phyloP scores from a whole-genome alignment of 2,329 filamentous ascomycete species.

The Didymellaceae sp. region DNA sequence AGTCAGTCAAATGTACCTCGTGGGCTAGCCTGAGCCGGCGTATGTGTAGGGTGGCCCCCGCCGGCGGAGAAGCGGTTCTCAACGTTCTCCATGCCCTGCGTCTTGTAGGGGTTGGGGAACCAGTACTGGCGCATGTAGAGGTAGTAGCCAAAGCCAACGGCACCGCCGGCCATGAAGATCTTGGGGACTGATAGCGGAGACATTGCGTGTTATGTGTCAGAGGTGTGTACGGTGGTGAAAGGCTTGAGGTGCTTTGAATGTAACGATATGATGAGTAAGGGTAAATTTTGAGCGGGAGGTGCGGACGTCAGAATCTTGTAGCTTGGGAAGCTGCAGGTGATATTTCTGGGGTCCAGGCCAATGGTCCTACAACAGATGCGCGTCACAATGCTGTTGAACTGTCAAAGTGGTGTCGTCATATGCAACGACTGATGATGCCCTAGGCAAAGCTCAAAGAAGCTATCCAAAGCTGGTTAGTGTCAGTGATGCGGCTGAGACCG shows the following conservation, averaged over 20 bases:
- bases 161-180: constrained; percentile 47
- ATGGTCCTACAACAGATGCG: constrained; percentile 3
- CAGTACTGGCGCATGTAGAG: constrained; percentile 47
- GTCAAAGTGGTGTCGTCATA: constrained; percentile 16
- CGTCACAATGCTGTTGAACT: constrained; percentile 11
- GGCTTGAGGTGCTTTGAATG: neutral
- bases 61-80: constrained; percentile 43
- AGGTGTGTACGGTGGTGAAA: constrained; percentile 2
- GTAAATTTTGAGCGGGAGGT: constrained; percentile 6
- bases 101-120: constrained; percentile 49
- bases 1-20: constrained; percentile 30
- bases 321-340: constrained; percentile 6
- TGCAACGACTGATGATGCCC: constrained; percentile 3
- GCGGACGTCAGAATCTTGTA: constrained; percentile 5
- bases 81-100: constrained; percentile 42
- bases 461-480: constrained; percentile 1
- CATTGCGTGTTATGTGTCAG: constrained; percentile 27
- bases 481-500: constrained; percentile 3
- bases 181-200: constrained; percentile 44
- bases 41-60: constrained; percentile 41
- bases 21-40: constrained; percentile 37
- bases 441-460: constrained; percentile 10
- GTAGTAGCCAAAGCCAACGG: constrained; percentile 46
- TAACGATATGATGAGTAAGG: constrained; percentile 3
- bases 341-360: constrained; percentile 8